These are phyloP conservation scores for Neoboletus subvelutipes DNA, from an alignment of 768 basidiomycete species.

Conservation along the genomic window DNA sequence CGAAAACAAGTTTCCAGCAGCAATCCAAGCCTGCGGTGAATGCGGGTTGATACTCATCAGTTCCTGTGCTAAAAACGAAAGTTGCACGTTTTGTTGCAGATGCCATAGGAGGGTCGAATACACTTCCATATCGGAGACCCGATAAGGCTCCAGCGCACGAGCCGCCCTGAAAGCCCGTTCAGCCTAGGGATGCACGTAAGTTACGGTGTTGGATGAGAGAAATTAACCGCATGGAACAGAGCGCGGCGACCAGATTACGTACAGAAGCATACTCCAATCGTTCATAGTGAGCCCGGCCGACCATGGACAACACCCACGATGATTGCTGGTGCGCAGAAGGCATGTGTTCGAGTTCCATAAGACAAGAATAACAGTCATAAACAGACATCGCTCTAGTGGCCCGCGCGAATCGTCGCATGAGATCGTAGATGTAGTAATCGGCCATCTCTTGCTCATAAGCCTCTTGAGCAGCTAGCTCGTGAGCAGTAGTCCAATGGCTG, in stretches of 20 bases:
- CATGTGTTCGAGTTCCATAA: slow-evolving; percentile 75
- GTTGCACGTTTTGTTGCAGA: slow-evolving; percentile 74
- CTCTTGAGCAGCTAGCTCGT: slow-evolving; percentile 71
- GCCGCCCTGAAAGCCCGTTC: slow-evolving; percentile 85
- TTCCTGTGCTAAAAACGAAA: slow-evolving; percentile 93
- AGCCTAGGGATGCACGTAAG: slow-evolving; percentile 53
- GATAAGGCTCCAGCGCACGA: slow-evolving; percentile 84
- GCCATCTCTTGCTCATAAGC: slow-evolving; percentile 70
- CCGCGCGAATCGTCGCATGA: slow-evolving; percentile 78
- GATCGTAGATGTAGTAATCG: slow-evolving; percentile 79
- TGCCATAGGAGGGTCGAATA: slow-evolving; percentile 98
- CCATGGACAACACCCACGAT: slow-evolving; percentile 76
- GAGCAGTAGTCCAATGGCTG: slow-evolving; percentile 59
- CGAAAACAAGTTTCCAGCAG: slow-evolving; percentile 94
- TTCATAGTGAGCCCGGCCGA: slow-evolving; percentile 89
- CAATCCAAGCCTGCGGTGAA: slow-evolving; percentile 91
- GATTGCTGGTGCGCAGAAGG: slow-evolving; percentile 72
- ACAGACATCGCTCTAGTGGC: slow-evolving; percentile 72
- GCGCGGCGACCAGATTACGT: slow-evolving; percentile 35
- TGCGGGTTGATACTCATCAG: slow-evolving; percentile 81
- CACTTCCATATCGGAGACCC: slow-evolving; percentile 90
- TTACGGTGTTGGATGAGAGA: slow-evolving; percentile 14
- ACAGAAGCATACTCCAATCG: slow-evolving; percentile 86
- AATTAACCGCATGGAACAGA: slow-evolving; percentile 8
- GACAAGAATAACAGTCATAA: slow-evolving; percentile 74